Conservation (phyloP, 2,329 filamentous ascomycete species). For the Stagonosporopsis tanaceti region DNA sequence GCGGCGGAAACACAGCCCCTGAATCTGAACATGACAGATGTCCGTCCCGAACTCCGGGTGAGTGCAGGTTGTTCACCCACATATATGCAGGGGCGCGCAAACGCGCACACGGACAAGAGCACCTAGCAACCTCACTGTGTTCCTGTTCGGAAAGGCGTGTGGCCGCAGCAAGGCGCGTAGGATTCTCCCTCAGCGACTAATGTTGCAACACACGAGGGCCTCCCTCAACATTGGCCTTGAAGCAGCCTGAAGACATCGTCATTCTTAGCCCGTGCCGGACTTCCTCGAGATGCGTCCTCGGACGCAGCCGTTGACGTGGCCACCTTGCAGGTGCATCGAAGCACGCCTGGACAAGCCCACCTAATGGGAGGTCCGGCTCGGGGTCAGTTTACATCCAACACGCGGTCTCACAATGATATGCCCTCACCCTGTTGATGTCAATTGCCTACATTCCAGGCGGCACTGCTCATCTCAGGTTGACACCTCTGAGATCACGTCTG, state of each 20-base stretch:
- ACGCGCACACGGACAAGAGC: conserved; percentile 1
- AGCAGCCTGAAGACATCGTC: conserved; percentile 15
- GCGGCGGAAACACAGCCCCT: conserved; percentile 4
- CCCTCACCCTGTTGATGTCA: background rate
- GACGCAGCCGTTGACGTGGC: background rate
- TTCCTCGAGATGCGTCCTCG: conserved; percentile 7
- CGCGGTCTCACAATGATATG: background rate
- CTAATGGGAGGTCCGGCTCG: background rate
- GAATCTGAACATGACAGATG: conserved; percentile 14
- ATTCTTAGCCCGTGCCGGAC: conserved; percentile 19
- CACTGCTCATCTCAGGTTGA: conserved; percentile 3
- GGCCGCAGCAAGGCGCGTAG: conserved; percentile 17
- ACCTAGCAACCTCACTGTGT: background rate
- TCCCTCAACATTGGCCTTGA: conserved; percentile 9
- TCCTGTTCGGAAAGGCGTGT: conserved; percentile 15
- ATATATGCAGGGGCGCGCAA: conserved; percentile 15
- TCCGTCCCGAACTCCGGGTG: conserved; percentile 18
- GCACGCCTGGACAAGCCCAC: background rate
- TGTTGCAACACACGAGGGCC: conserved; percentile 8
- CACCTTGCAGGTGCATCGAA: conserved; percentile 6
- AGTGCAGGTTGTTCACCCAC: conserved; percentile 7
- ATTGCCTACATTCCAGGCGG: background rate
- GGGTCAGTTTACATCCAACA: background rate
- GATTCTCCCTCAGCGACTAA: conserved; percentile 1
- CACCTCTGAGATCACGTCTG: conserved; percentile 5